These are phyloP conservation scores for Staphylotrichum longicolle DNA, from an alignment of 495 filamentous ascomycete genomes.

Conservation along the genomic window DNA sequence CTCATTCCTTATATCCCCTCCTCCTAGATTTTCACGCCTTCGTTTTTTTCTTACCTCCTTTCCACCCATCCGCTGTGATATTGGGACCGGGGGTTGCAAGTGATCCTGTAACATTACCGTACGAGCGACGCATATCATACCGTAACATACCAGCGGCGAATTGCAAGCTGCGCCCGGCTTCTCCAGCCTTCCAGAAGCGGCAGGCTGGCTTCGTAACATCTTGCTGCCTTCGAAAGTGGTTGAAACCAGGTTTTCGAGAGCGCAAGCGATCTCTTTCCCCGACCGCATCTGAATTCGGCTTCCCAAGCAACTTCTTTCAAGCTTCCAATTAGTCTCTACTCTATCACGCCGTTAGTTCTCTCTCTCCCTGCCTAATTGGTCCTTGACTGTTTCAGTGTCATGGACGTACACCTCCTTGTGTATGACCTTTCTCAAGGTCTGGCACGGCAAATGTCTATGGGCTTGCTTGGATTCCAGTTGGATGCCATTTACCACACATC, in stretches of 20 bases:
- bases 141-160: slow-evolving; percentile 10
- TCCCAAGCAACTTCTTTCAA: no score
- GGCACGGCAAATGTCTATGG: slow-evolving; percentile 45
- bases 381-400: slow-evolving; percentile 34
- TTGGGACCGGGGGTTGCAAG: no score
- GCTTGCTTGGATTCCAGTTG: slow-evolving; percentile 67
- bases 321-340: no score
- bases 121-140: no score
- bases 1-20: no score
- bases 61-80: no score
- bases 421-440: slow-evolving; percentile 87
- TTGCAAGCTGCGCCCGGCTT: slow-evolving; percentile 1
- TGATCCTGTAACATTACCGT: no score
- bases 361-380: not conserved
- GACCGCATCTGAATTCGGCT: no score
- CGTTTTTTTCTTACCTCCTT: no score
- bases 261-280: no score
- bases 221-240: slow-evolving; percentile 21
- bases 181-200: slow-evolving; percentile 24
- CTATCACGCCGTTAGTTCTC: not conserved
- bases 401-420: slow-evolving; percentile 89
- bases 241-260: not conserved
- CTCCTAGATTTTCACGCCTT: no score
- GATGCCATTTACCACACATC: slow-evolving; percentile 93
- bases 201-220: slow-evolving; percentile 21